Conservation (phyloP, 768 basidiomycete genomes). For the Russula sp. region DNA sequence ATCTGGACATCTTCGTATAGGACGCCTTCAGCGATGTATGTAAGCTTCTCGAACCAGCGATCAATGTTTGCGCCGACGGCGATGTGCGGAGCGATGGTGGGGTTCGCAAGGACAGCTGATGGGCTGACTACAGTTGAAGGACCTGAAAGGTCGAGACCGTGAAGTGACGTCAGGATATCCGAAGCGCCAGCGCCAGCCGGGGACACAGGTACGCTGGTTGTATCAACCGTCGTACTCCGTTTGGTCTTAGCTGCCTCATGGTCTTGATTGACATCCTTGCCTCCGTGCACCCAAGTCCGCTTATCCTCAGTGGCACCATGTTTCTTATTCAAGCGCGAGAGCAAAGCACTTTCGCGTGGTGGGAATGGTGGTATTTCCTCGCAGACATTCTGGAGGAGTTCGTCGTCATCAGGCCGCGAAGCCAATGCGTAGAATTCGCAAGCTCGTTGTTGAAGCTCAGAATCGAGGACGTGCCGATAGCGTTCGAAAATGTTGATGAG, state of each 20-base stretch:
- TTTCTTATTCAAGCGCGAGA: conserved; percentile 82
- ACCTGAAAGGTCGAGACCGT: conserved; percentile 67
- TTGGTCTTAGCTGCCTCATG: conserved; percentile 48
- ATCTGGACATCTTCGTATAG: conserved; percentile 94
- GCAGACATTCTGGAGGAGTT: conserved; percentile 87
- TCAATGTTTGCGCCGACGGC: conserved; percentile 68
- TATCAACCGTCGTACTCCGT: conserved; percentile 17
- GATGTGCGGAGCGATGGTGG: conserved; percentile 39
- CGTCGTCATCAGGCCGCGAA: conserved; percentile 79
- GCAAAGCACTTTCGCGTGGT: conserved; percentile 83
- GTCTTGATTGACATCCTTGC: conserved; percentile 86
- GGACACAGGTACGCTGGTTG: conserved; percentile 27
- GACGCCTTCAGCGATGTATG: conserved; percentile 74
- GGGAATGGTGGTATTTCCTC: conserved; percentile 99
- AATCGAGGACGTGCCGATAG: conserved; percentile 94
- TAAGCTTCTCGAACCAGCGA: conserved; percentile 83
- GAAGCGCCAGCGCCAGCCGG: conserved; percentile 35
- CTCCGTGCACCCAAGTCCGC: conserved; percentile 90
- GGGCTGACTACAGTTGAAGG: conserved; percentile 25
- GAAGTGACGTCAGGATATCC: conserved; percentile 66
- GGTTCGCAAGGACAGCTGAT: conserved; percentile 8
- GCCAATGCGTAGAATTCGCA: conserved; percentile 95
- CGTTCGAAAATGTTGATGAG: conserved; percentile 93
- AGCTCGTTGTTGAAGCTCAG: conserved; percentile 95
- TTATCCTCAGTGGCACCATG: conserved; percentile 92